These are phyloP conservation scores for Mycothermus thermophilus DNA, from an alignment of 495 filamentous ascomycete genomes.

Conservation along the genomic window DNA sequence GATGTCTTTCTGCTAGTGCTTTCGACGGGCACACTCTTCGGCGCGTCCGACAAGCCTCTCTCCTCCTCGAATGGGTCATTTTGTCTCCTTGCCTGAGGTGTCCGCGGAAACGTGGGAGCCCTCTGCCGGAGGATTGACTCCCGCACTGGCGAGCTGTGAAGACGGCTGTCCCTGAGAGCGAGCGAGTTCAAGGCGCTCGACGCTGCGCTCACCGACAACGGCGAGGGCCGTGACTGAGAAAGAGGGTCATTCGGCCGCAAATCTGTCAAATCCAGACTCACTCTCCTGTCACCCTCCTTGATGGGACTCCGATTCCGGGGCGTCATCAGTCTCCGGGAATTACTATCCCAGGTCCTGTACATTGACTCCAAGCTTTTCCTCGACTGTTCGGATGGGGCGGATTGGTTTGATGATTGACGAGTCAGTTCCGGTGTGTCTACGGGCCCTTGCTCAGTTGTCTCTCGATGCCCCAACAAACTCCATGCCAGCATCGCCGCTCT, in stretches of 20 bases:
- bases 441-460: slow-evolving; percentile 1
- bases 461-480: slow-evolving; percentile 34
- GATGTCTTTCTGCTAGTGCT: slow-evolving; percentile 11
- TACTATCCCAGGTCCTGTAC: slow-evolving; percentile 29
- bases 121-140: slow-evolving; percentile 5
- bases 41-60: not conserved
- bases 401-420: slow-evolving; percentile 9
- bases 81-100: slow-evolving; percentile 5
- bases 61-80: slow-evolving; percentile 7
- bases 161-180: slow-evolving; percentile 14
- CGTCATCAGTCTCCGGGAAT: slow-evolving; percentile 28
- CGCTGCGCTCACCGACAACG: slow-evolving; percentile 33
- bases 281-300: slow-evolving; percentile 10
- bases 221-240: slow-evolving; percentile 13
- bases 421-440: slow-evolving; percentile 3
- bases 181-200: slow-evolving; percentile 31
- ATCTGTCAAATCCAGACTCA: slow-evolving; percentile 12
- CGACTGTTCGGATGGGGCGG: slow-evolving; percentile 11
- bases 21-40: not conserved
- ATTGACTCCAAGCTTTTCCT: slow-evolving; percentile 17
- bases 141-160: slow-evolving; percentile 3
- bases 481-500: slow-evolving; percentile 85
- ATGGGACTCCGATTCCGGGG: slow-evolving; percentile 13
- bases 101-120: slow-evolving; percentile 7
- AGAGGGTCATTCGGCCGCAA: slow-evolving; percentile 15